Evolutionary conservation across 2,329 filamentous ascomycete species (phyloP).

Genomic region (Dissoconium aciculare): DNA sequence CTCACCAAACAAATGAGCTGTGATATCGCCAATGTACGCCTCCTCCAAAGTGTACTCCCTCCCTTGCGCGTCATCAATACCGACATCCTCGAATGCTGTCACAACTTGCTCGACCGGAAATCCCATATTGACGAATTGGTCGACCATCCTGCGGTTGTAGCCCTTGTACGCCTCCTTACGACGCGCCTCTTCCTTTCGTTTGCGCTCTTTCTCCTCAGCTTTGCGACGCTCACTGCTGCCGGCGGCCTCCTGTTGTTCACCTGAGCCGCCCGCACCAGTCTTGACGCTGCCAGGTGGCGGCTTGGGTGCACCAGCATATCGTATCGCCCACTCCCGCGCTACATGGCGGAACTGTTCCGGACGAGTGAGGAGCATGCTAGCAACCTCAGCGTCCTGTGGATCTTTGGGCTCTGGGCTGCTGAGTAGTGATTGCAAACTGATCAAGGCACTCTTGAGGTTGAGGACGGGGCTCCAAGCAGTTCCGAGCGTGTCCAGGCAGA

Average conservation of each 20-base stretch:
- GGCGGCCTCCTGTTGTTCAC: slow-evolving; percentile 15
- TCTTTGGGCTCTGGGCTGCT: slow-evolving; percentile 90
- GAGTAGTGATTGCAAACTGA: slow-evolving; percentile 85
- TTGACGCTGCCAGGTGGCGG: slow-evolving; percentile 35
- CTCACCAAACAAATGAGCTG: slow-evolving; percentile 69
- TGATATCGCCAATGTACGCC: slow-evolving; percentile 80
- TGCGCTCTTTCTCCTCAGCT: slow-evolving; percentile 38
- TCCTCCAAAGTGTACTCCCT: slow-evolving; percentile 78
- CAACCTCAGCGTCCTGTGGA: slow-evolving; percentile 91
- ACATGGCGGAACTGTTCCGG: slow-evolving; percentile 66
- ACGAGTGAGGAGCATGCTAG: slow-evolving; percentile 68
- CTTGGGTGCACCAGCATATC: slow-evolving; percentile 62
- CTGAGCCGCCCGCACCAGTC: slow-evolving; percentile 16
- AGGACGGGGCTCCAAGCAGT: slow-evolving; percentile 89
- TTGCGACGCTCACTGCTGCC: slow-evolving; percentile 35
- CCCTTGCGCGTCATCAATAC: slow-evolving; percentile 64
- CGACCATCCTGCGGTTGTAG: slow-evolving; percentile 70
- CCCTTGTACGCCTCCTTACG: slow-evolving; percentile 54
- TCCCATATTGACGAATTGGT: slow-evolving; percentile 79
- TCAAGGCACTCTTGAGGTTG: slow-evolving; percentile 86
- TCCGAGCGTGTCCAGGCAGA: slow-evolving; percentile 86
- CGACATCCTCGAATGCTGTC: slow-evolving; percentile 63
- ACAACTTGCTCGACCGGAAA: slow-evolving; percentile 82
- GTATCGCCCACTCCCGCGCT: slow-evolving; percentile 81
- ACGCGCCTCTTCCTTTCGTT: slow-evolving; percentile 37